Evolutionary conservation across 768 basidiomycete species (phyloP).

Genomic region (Coprinopsis cinerea): DNA sequence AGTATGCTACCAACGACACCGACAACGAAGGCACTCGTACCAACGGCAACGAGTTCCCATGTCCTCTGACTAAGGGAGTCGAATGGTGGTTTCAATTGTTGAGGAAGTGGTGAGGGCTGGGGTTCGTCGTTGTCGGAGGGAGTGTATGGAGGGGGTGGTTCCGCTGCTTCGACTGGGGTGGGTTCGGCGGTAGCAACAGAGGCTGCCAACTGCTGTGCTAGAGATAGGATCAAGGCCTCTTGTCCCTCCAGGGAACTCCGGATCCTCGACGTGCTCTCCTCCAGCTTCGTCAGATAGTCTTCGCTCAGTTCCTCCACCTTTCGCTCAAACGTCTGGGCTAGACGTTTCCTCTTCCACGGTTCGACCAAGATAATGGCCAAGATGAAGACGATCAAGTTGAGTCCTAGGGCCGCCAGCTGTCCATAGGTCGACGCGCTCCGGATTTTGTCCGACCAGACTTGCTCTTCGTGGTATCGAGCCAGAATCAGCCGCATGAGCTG

Average conservation of each 20-base stretch:
- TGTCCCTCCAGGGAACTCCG: constrained; percentile 45
- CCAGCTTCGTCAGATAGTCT: constrained; percentile 47
- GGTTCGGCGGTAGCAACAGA: constrained; percentile 11
- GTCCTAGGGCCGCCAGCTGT: constrained; percentile 73
- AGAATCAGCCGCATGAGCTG: constrained; percentile 86
- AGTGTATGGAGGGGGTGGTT: neutral
- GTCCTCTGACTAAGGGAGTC: constrained; percentile 14
- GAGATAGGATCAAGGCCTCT: constrained; percentile 22
- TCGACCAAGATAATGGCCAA: constrained; percentile 88
- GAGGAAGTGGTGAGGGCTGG: neutral
- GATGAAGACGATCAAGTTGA: constrained; percentile 89
- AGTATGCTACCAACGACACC: constrained; percentile 28
- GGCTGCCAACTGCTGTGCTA: constrained; percentile 20
- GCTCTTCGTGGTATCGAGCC: constrained; percentile 94
- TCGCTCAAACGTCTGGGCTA: constrained; percentile 86
- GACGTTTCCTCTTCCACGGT: constrained; percentile 87
- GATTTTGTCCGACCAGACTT: constrained; percentile 99
- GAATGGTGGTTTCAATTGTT: neutral
- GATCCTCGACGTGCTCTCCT: constrained; percentile 43
- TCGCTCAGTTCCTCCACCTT: constrained; percentile 64
- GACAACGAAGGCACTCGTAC: constrained; percentile 30
- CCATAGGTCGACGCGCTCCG: constrained; percentile 94
- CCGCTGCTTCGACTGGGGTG: constrained; percentile 3
- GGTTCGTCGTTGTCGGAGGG: too few relatives aligned
- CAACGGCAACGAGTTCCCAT: constrained; percentile 27